Base-by-base conservation (phyloP, 805 yeast genomes). In the Lipomyces sp. region DNA sequence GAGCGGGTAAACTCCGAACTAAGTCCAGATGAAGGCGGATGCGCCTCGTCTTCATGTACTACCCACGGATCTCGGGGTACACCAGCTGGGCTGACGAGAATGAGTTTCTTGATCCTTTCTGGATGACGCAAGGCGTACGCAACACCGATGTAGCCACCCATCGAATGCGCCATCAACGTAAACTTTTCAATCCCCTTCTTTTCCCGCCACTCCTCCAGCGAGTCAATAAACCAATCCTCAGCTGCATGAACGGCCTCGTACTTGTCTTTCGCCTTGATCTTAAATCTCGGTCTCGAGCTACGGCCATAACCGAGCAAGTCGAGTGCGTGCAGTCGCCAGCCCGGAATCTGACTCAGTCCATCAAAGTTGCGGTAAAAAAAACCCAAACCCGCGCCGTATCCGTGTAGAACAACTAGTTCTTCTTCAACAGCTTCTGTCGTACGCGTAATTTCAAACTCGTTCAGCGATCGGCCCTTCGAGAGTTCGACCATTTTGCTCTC, bases 31-130 rank as follows among this genome's bases (percentile, higher is more conserved):
- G 51, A 13, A 57, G 65, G 39, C n/a, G 57, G 48, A 13, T 56
- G 45, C 18, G 54, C 18, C 30, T 69, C 69, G 45, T 56, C 66
- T 10, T 55, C 66, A 51, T 59, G 64, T n/a, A 62, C 35, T 10
- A 59, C 70, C 57, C 61, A 69, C 24, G 72, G 73, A 57, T 65
- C 66, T 3, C 72, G 81, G 50, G 85, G 83, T 4, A 95, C 86
- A 2, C 96, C 97, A 0, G 96, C 98, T 0, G 98, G 98, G 0
- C 97, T 90, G 5, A 91, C 88, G 80, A 93, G 82, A n/a, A 92
- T 74, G 45, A 94, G 75, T 72, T 88, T 89, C 58, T 82, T 80
- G 68, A 93, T 88, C 56, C 86, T 84, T 1, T 80, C 78, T 0
- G 94, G 91, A 69, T 82, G 78, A 62, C 82, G 81, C 62, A 87